phyloP scores from a whole-genome alignment of 192 early-diverging fungal species.

The Jimgerdemannia lactiflua region DNA sequence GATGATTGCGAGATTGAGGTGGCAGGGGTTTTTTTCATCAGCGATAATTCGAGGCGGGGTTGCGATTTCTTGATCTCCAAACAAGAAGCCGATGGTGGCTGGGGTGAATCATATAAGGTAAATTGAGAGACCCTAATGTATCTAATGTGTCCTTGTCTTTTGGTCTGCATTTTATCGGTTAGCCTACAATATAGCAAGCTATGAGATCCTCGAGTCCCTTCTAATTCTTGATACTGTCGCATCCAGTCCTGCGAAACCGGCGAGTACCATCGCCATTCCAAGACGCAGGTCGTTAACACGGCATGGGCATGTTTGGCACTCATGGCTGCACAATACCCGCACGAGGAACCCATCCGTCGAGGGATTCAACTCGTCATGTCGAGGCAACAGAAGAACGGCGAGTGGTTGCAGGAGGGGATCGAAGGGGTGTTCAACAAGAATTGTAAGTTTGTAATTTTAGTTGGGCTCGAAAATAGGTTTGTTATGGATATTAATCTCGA shows the following conservation, averaged over 20 bases:
- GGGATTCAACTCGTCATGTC: conserved; percentile 78
- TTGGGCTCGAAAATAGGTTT: too few species aligned
- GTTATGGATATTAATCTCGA: not conserved
- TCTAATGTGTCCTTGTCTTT: too few species aligned
- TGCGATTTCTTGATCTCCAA: conserved; percentile 92
- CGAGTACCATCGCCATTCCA: conserved; percentile 59
- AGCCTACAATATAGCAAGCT: too few species aligned
- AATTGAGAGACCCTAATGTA: not conserved
- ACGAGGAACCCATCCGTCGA: conserved; percentile 59
- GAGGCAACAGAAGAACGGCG: conserved; percentile 85
- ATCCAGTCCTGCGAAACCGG: conserved; percentile 65
- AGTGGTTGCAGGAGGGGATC: conserved; percentile 96
- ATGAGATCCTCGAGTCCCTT: too few species aligned
- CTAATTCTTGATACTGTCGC: not conserved
- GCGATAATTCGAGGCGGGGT: conserved; percentile 58
- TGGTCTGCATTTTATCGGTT: not conserved
- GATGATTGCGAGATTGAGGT: too few species aligned
- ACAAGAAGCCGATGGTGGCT: conserved; percentile 92
- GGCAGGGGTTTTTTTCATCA: conserved; percentile 19
- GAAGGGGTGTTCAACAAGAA: conserved; percentile 98
- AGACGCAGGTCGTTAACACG: conserved; percentile 91
- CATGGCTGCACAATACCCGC: conserved; percentile 87
- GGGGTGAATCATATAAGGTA: conserved; percentile 94
- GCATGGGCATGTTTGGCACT: conserved; percentile 85
- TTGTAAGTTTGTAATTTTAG: conserved; percentile 29